phyloP scores from a whole-genome alignment of 306 rosid genomes.

The Delonix regia region DNA sequence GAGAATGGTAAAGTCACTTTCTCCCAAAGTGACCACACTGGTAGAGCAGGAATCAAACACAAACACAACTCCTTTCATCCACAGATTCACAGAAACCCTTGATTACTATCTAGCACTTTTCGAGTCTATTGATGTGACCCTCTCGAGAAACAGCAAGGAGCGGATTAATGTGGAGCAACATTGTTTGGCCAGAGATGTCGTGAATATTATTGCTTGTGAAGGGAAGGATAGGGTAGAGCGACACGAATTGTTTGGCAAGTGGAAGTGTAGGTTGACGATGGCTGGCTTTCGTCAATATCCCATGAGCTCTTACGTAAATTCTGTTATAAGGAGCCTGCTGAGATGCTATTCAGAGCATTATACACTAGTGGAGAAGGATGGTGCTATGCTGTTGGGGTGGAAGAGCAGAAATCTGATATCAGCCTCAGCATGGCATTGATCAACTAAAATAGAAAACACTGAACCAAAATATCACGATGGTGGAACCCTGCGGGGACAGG shows the following conservation, averaged over 20 bases:
- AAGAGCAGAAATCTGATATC: conserved; percentile 76
- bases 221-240: conserved; percentile 81
- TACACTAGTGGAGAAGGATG: conserved; percentile 70
- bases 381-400: conserved; percentile 87
- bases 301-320: conserved; percentile 71
- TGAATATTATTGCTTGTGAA: conserved; percentile 79
- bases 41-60: conserved; percentile 96
- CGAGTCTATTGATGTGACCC: conserved; percentile 73
- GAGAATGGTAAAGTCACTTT: conserved; percentile 72
- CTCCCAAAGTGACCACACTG: conserved; percentile 71
- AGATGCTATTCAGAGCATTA: conserved; percentile 74
- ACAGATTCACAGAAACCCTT: conserved; percentile 69
- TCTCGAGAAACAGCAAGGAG: conserved; percentile 62
- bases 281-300: conserved; percentile 76
- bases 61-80: conserved; percentile 80
- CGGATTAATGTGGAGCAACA: conserved; percentile 81
- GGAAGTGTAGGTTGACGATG: conserved; percentile 88
- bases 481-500: no score
- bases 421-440: conserved; percentile 86
- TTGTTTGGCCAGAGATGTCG: conserved; percentile 81
- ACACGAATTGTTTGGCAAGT: conserved; percentile 85
- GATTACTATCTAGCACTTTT: conserved; percentile 79
- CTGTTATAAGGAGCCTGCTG: conserved; percentile 62
- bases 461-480: conserved; percentile 26
- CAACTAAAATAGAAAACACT: conserved; percentile 1